phyloP scores from a whole-genome alignment of 352 stramenopile species.

The Pythium biforme region DNA sequence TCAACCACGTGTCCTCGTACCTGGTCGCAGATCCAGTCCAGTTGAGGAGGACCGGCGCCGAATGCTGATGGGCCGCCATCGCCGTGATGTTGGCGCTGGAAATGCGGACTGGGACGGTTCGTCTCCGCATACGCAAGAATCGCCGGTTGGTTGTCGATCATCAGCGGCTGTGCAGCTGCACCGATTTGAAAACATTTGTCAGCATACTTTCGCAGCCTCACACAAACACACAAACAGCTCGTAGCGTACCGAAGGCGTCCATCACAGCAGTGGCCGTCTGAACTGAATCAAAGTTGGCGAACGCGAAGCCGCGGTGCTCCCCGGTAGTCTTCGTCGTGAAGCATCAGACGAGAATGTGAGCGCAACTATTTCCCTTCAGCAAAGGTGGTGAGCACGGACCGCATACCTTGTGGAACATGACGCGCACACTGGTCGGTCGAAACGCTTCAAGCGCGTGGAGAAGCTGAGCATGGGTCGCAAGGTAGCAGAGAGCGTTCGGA shows the following conservation, averaged over 20 bases:
- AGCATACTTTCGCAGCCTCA: neutral
- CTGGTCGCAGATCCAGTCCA: constrained; percentile 74
- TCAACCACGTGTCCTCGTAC: constrained; percentile 21
- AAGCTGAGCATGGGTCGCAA: constrained; percentile 41
- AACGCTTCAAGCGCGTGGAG: constrained; percentile 50
- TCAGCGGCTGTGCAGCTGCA: constrained; percentile 50
- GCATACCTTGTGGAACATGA: constrained; percentile 72
- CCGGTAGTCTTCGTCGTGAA: constrained; percentile 66
- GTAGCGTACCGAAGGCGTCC: constrained; percentile 49
- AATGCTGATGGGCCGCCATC: constrained; percentile 6
- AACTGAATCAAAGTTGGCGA: constrained; percentile 67
- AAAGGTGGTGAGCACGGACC: no score
- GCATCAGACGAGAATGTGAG: no score
- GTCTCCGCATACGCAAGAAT: constrained; percentile 21
- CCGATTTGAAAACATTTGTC: neutral
- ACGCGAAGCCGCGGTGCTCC: constrained; percentile 73
- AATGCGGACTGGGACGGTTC: constrained; percentile 15
- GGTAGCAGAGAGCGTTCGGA: neutral
- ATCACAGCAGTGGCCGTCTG: constrained; percentile 54
- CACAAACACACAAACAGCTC: neutral
- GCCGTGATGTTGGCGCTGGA: neutral
- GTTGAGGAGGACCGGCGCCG: constrained; percentile 25
- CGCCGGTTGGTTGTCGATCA: constrained; percentile 45
- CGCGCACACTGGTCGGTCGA: constrained; percentile 39
- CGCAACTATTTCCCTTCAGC: no score